These are phyloP conservation scores for Aspergillus amoenus DNA, from an alignment of 2,329 filamentous ascomycete species.

Conservation along the genomic window DNA sequence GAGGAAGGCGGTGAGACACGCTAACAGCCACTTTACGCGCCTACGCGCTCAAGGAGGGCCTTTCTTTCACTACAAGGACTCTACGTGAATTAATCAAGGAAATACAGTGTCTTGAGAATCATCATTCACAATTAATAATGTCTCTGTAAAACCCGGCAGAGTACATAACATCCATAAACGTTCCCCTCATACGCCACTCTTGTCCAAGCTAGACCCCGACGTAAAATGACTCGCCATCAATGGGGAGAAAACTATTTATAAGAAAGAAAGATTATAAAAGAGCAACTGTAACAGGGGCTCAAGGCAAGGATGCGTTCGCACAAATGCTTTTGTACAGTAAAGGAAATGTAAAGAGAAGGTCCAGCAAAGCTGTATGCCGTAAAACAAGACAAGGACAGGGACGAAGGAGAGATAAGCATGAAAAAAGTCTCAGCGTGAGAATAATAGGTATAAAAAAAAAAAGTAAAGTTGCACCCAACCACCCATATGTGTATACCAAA, in stretches of 20 bases:
- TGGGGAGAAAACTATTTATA: constrained; percentile 13
- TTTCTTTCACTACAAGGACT: neutral
- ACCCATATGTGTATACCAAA: constrained; percentile 36
- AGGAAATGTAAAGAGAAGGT: constrained; percentile 13
- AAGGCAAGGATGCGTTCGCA: constrained; percentile 14
- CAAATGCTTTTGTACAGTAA: constrained; percentile 36
- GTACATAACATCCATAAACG: constrained; percentile 26
- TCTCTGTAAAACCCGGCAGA: constrained; percentile 27
- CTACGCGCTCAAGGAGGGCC: neutral
- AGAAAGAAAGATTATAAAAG: constrained; percentile 8
- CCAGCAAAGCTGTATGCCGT: constrained; percentile 9
- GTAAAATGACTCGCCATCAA: constrained; percentile 6
- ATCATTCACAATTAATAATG: constrained; percentile 5
- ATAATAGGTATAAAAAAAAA: constrained; percentile 13
- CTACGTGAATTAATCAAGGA: neutral
- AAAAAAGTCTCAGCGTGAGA: constrained; percentile 2
- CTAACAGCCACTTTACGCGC: neutral
- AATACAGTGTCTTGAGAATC: neutral
- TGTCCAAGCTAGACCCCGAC: constrained; percentile 15
- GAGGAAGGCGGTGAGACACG: constrained; percentile 22
- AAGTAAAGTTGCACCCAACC: constrained; percentile 31
- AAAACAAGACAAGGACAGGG: constrained; percentile 9
- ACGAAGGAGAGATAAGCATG: constrained; percentile 1
- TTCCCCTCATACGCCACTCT: constrained; percentile 11
- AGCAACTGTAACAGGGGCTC: constrained; percentile 9